phyloP scores from a whole-genome alignment of 306 rosid species.

The Vigna angularis region DNA sequence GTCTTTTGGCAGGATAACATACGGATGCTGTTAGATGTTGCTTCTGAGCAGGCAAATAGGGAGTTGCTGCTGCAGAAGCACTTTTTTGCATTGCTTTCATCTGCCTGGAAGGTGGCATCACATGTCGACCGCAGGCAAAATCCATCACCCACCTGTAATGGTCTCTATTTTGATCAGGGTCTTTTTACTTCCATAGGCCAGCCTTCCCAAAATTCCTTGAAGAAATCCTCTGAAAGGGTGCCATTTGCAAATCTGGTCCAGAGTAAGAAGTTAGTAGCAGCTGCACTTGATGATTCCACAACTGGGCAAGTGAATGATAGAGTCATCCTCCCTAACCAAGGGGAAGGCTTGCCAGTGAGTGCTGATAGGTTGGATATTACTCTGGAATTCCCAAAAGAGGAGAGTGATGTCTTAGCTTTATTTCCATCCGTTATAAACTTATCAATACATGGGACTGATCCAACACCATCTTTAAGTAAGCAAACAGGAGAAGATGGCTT shows the following conservation, averaged over 20 bases:
- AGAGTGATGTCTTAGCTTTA: slow-evolving; percentile 49
- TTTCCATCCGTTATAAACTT: slow-evolving; percentile 74
- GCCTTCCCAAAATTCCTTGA: slow-evolving; percentile 56
- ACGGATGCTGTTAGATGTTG: slow-evolving; percentile 74
- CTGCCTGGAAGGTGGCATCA: slow-evolving; percentile 72
- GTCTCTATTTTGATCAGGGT: slow-evolving; percentile 65
- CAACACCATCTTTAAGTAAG: slow-evolving; percentile 41
- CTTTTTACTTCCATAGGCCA: slow-evolving; percentile 57
- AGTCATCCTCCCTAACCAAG: slow-evolving; percentile 51
- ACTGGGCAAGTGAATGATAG: slow-evolving; percentile 54
- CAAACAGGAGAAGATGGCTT: slow-evolving; percentile 52
- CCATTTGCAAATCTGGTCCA: slow-evolving; percentile 57
- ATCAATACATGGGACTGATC: slow-evolving; percentile 61
- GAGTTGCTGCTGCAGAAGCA: slow-evolving; percentile 91
- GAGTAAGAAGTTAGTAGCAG: slow-evolving; percentile 65
- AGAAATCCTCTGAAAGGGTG: slow-evolving; percentile 65
- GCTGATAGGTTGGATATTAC: slow-evolving; percentile 67
- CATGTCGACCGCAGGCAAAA: slow-evolving; percentile 53
- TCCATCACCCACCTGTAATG: slow-evolving; percentile 54
- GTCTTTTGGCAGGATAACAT: slow-evolving; percentile 78
- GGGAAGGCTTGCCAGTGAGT: slow-evolving; percentile 41
- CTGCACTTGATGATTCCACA: slow-evolving; percentile 69
- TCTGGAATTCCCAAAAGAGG: slow-evolving; percentile 65
- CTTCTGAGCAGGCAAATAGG: slow-evolving; percentile 79
- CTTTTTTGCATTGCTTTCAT: slow-evolving; percentile 80